These are phyloP conservation scores for Orbilia oligospora DNA, from an alignment of 2,329 filamentous ascomycete genomes.

Conservation along the genomic window DNA sequence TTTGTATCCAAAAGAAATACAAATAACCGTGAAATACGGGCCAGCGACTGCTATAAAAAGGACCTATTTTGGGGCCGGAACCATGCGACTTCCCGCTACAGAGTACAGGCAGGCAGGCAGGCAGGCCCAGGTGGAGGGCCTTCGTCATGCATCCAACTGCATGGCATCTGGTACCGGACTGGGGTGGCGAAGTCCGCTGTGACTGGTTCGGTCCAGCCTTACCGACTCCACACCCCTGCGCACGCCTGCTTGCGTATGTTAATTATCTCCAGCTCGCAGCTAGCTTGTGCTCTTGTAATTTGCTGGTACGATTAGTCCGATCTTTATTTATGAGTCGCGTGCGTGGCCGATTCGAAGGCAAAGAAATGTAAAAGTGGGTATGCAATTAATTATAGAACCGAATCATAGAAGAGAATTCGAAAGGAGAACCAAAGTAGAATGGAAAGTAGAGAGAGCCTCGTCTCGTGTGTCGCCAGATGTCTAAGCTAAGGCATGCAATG, in stretches of 20 bases:
- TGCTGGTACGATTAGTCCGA: neutral
- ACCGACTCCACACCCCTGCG: slow-evolving; percentile 20
- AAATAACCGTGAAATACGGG: slow-evolving; percentile 7
- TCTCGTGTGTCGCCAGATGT: neutral
- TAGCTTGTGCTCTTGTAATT: neutral
- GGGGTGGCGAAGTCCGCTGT: slow-evolving; percentile 20
- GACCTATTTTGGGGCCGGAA: slow-evolving; percentile 7
- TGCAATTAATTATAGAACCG: slow-evolving; percentile 18
- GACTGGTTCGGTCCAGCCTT: slow-evolving; percentile 32
- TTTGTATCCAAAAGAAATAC: neutral
- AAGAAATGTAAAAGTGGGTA: neutral
- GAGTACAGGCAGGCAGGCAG: too few species aligned
- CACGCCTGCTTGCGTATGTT: slow-evolving; percentile 25
- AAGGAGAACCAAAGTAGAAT: neutral
- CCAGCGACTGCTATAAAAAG: slow-evolving; percentile 28
- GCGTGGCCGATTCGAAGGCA: neutral
- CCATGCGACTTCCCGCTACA: slow-evolving; percentile 15
- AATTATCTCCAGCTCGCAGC: neutral
- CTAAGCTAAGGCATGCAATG: neutral
- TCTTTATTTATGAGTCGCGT: slow-evolving; percentile 1
- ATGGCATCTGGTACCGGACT: neutral
- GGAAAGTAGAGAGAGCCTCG: neutral
- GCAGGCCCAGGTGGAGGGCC: neutral
- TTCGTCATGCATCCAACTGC: slow-evolving; percentile 7
- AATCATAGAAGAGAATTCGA: neutral